Evolutionary conservation across 2,329 filamentous ascomycete species (phyloP), one percentile per base, ranked within the genome.

Genomic region (Alternaria solani): DNA sequence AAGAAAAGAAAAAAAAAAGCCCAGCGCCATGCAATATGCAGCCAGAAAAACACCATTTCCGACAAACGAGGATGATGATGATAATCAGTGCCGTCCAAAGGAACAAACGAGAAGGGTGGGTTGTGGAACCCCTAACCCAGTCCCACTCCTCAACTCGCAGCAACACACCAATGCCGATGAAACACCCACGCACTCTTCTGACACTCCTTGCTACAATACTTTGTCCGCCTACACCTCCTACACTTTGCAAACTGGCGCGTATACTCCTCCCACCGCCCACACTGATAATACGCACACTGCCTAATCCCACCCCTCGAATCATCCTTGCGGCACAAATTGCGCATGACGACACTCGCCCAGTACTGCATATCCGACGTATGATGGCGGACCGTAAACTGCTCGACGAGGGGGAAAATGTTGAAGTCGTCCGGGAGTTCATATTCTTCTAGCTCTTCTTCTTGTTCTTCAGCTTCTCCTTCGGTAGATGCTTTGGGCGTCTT

Each of bases 121-220:
- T 28, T n/a, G n/a, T n/a, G n/a, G n/a, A 9, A 30, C 28, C 28
- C 9, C 28, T n/a, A n/a, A n/a, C n/a, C n/a, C n/a, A n/a, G n/a
- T n/a, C n/a, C n/a, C n/a, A n/a, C 28, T 30, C 4, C 11, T 30
- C 74, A 23, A 77, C 56, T 85, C 16, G 91, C 91, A 61, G 90
- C 89, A 59, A 95, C 90, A 78, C 95, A 99, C 95, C 95, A 99
- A 81, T 98, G 96, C 62, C 95, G 89, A 78, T 99, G 95, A 80
- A 93, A 98, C 28, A 95, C 93, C 95, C 95, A 99, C 9, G 95
- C 96, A 71, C 92, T 96, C 84, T 98, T 98, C 81, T 99, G 95
- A 81, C 95, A 99, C 80, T 99, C 95, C 81, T 99, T 99, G 86
- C 94, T 97, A 88, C 95, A 99, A 83, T 97, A 97, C 80, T 99